Evolutionary conservation across 768 basidiomycete species (phyloP).

Genomic region (Agaricus bisporus): DNA sequence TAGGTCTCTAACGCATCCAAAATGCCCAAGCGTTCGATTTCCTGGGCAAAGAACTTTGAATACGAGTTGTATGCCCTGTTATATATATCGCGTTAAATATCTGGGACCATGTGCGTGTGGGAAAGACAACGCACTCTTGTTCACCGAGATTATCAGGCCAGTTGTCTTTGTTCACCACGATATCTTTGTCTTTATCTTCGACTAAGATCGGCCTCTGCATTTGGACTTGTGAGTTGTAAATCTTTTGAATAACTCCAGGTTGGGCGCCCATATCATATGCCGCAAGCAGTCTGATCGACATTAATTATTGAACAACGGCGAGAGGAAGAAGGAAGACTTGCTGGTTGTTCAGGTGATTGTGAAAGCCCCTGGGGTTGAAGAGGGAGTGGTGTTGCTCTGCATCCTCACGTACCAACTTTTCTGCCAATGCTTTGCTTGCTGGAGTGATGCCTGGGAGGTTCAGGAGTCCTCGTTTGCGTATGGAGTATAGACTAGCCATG

Average conservation of each 20-base stretch:
- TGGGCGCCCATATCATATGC: slow-evolving; percentile 53
- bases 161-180: slow-evolving; percentile 35
- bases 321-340: slow-evolving; percentile 20
- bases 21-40: slow-evolving; percentile 31
- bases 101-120: not conserved
- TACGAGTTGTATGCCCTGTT: slow-evolving; percentile 32
- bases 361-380: slow-evolving; percentile 33
- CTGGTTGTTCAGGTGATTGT: slow-evolving; percentile 61
- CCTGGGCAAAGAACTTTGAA: slow-evolving; percentile 32
- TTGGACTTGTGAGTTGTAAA: slow-evolving; percentile 36
- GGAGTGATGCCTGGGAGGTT: slow-evolving; percentile 41
- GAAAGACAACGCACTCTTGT: slow-evolving; percentile 29
- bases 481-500: not conserved
- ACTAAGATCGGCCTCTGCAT: slow-evolving; percentile 33
- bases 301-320: not conserved
- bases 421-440: slow-evolving; percentile 33
- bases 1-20: slow-evolving; percentile 39
- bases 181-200: slow-evolving; percentile 27
- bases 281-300: slow-evolving; percentile 38
- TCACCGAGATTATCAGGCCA: slow-evolving; percentile 46
- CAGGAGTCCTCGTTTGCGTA: slow-evolving; percentile 29
- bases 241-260: slow-evolving; percentile 37
- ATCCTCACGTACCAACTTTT: slow-evolving; percentile 43
- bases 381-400: slow-evolving; percentile 46
- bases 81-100: no score